Evolutionary conservation across 2,329 filamentous ascomycete genomes (phyloP).

Genomic region (Diaporthe aspalathi): DNA sequence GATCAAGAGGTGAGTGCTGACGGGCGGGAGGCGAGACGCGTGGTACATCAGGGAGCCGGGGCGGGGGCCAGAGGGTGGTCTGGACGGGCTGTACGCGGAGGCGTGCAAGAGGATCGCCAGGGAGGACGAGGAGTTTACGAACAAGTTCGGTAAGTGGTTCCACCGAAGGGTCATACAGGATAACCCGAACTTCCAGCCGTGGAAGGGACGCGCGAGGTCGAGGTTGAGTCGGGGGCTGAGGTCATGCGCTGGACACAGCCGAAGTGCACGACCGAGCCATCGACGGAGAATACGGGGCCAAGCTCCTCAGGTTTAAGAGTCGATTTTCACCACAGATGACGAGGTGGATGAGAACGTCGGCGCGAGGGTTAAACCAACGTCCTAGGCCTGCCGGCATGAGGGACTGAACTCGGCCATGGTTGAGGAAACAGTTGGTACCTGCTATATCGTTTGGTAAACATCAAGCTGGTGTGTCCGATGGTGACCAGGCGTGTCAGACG

Average conservation of each 20-base stretch:
- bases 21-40: not conserved
- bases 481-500: no score
- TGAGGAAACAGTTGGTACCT: no score
- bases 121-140: not conserved
- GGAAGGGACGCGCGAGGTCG: not conserved
- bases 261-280: not conserved
- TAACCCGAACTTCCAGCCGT: not conserved
- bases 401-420: not conserved
- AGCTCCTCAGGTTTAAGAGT: not conserved
- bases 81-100: not conserved
- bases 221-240: not conserved
- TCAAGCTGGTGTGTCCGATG: no score
- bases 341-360: no score
- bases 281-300: no score
- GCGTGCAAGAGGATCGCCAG: slow-evolving; percentile 16
- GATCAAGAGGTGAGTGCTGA: slow-evolving; percentile 2
- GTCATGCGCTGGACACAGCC: not conserved
- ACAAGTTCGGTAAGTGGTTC: not conserved
- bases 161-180: not conserved
- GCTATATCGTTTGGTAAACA: no score
- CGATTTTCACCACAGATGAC: not conserved
- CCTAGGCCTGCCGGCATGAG: not conserved
- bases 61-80: not conserved
- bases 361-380: not conserved
- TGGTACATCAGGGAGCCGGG: not conserved